These are phyloP conservation scores for Sodiomyces alkalinus DNA, from an alignment of 2,329 filamentous ascomycete genomes.

Conservation along the genomic window DNA sequence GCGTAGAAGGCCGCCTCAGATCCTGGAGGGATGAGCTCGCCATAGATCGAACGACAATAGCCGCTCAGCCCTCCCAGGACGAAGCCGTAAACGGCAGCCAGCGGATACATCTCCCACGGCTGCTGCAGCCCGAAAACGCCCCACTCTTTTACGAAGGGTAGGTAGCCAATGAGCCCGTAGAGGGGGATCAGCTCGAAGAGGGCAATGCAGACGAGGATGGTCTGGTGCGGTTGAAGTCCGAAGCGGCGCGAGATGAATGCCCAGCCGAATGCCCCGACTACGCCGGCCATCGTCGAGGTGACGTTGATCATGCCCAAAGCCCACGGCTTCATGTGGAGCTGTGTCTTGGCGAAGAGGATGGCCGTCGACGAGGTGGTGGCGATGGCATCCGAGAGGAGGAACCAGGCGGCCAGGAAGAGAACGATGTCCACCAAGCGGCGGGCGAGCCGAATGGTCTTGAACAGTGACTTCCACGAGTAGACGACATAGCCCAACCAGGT, in stretches of 20 bases:
- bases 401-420: constrained; percentile 79
- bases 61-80: constrained; percentile 85
- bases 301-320: constrained; percentile 87
- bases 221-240: constrained; percentile 63
- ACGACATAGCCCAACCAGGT: constrained; percentile 57
- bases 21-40: constrained; percentile 84
- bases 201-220: constrained; percentile 79
- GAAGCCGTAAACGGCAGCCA: constrained; percentile 82
- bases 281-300: constrained; percentile 70
- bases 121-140: constrained; percentile 79
- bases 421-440: constrained; percentile 57
- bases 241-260: constrained; percentile 58
- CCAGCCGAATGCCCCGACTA: constrained; percentile 84
- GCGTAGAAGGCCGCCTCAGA: constrained; percentile 95
- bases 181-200: constrained; percentile 87
- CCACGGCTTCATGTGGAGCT: constrained; percentile 77
- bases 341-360: constrained; percentile 89
- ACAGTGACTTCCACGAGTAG: constrained; percentile 78
- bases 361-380: constrained; percentile 91
- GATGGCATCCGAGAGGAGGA: constrained; percentile 83
- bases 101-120: constrained; percentile 90
- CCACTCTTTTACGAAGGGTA: constrained; percentile 60
- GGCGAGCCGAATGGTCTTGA: constrained; percentile 63
- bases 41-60: constrained; percentile 85
- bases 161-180: constrained; percentile 78